Evolutionary conservation across 805 yeast species (phyloP).

Genomic region (Citeromyces matritensis): DNA sequence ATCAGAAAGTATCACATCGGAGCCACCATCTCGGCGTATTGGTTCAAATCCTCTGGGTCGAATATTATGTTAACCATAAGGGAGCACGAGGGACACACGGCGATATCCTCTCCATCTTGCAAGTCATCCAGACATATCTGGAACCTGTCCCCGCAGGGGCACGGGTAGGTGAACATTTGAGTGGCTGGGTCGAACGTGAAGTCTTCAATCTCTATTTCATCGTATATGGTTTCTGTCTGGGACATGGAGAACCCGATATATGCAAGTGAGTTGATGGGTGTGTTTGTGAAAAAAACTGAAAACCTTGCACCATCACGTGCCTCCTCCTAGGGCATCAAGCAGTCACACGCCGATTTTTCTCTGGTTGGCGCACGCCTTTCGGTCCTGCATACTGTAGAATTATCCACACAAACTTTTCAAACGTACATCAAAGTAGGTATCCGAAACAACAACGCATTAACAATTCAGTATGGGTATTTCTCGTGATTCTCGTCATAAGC

Average conservation of each 20-base stretch:
- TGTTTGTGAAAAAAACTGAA: background rate
- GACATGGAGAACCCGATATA: background rate
- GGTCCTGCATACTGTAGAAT: too few species aligned
- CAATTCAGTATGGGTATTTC: conserved; percentile 84
- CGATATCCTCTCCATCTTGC: conserved; percentile 82
- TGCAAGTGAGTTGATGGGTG: background rate
- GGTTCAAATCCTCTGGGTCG: conserved; percentile 46
- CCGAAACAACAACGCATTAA: background rate
- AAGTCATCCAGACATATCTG: conserved; percentile 78
- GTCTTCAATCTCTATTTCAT: conserved; percentile 94
- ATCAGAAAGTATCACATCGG: background rate
- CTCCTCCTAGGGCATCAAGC: background rate
- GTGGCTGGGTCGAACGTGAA: conserved; percentile 80
- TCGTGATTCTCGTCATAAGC: conserved; percentile 99
- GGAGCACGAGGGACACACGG: conserved; percentile 94
- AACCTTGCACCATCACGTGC: conserved; percentile 1
- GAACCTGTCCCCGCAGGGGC: conserved; percentile 96
- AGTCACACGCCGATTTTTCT: background rate
- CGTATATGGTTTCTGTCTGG: conserved; percentile 38
- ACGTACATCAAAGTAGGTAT: conserved; percentile 1
- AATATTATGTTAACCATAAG: conserved; percentile 85
- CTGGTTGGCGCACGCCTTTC: too few species aligned
- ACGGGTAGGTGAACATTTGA: conserved; percentile 81
- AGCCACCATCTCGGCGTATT: conserved; percentile 16
- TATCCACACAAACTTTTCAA: background rate